Percentiles rank a stretch among this genome's conserved stretches.
Evolutionary conservation across 441 rosid genomes (phyloP).

Genomic region (Populus hybrid): DNA sequence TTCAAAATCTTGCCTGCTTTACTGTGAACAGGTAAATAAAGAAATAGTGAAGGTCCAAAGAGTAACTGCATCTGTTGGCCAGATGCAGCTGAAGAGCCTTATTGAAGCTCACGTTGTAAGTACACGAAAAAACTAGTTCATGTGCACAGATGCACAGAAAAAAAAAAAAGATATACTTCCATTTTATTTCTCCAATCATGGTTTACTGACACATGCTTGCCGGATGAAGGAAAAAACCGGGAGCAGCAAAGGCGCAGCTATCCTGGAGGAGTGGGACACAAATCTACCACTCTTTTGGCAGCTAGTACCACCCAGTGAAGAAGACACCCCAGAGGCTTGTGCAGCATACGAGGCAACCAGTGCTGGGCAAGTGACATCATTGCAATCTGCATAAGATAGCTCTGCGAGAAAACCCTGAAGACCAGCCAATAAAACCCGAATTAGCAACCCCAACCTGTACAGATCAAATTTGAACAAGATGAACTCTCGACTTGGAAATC

Average conservation of each 20-base stretch:
- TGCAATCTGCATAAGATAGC: conserved; percentile 63
- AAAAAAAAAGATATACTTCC: not conserved
- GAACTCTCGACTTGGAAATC: conserved; percentile 13
- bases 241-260: conserved; percentile 67
- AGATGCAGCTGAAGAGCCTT: conserved; percentile 86
- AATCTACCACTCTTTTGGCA: conserved; percentile 90
- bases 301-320: conserved; percentile 99
- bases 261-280: conserved; percentile 82
- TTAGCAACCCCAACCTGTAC: conserved; percentile 30
- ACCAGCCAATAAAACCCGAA: not conserved
- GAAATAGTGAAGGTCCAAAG: conserved; percentile 95
- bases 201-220: not conserved
- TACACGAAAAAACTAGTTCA: conserved; percentile 10
- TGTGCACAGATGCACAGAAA: not conserved
- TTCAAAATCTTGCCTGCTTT: not conserved
- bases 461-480: conserved; percentile 21
- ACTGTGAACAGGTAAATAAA: conserved; percentile 59
- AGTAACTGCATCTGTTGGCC: conserved; percentile 95
- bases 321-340: conserved; percentile 97
- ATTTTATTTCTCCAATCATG: not conserved
- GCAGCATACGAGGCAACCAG: conserved; percentile 65
- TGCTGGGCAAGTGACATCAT: conserved; percentile 59
- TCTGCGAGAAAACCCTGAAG: not conserved
- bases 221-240: conserved; percentile 83
- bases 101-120: conserved; percentile 95